Conservation (phyloP, 192 early-diverging fungal genomes). For the Coemansia sp. region DNA sequence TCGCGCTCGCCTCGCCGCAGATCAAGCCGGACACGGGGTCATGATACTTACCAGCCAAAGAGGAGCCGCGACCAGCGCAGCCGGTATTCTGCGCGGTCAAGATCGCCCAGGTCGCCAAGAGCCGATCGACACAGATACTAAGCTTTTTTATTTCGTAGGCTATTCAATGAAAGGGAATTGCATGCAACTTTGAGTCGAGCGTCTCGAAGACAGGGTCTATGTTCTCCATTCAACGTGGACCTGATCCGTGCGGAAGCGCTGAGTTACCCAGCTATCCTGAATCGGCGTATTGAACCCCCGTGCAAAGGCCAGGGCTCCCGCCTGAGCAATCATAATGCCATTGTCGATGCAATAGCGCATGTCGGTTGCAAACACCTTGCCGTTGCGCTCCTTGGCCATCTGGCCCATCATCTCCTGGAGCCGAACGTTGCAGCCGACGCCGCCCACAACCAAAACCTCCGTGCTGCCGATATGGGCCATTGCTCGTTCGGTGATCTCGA, state of each 20-base stretch:
- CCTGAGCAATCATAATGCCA: conserved; percentile 99
- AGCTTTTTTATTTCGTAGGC: neutral
- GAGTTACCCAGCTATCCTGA: conserved; percentile 86
- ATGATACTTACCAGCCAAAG: conserved; percentile 2
- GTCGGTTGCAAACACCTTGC: conserved; percentile 91
- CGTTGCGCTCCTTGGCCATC: conserved; percentile 87
- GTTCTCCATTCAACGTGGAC: conserved; percentile 77
- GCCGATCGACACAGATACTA: neutral
- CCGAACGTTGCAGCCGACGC: conserved; percentile 92
- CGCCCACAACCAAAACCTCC: conserved; percentile 94
- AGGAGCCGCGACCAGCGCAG: conserved; percentile 5
- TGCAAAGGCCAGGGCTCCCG: conserved; percentile 80
- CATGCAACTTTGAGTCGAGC: too few species aligned
- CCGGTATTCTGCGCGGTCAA: conserved; percentile 13
- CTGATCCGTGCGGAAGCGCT: conserved; percentile 86
- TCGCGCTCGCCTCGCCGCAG: conserved; percentile 2
- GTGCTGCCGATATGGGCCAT: conserved; percentile 94
- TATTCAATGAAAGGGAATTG: too few species aligned
- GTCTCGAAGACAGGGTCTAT: too few species aligned
- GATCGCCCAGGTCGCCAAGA: conserved; percentile 12
- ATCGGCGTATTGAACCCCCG: conserved; percentile 78
- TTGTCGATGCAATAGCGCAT: conserved; percentile 98
- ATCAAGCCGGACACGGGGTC: conserved; percentile 4
- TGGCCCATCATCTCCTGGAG: conserved; percentile 97
- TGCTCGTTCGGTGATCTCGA: conserved; percentile 97